These are phyloP conservation scores for Ophiostoma sp. DNA, from an alignment of 2,329 filamentous ascomycete genomes.

Conservation along the genomic window DNA sequence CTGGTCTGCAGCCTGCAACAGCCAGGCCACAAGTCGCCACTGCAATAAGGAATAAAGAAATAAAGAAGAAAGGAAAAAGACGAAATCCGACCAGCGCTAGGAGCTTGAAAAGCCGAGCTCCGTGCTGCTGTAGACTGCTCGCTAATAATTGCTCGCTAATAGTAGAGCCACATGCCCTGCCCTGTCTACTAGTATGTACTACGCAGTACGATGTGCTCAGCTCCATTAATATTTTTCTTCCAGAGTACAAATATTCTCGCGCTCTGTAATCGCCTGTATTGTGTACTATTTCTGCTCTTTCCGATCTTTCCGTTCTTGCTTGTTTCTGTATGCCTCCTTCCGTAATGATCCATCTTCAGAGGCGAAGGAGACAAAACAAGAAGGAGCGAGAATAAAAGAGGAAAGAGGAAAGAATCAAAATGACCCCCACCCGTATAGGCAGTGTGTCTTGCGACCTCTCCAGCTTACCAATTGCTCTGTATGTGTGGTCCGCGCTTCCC, in stretches of 20 bases:
- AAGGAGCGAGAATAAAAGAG: background rate
- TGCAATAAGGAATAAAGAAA: no score
- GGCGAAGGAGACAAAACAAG: no score
- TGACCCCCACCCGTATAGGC: background rate
- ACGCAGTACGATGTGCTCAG: no score
- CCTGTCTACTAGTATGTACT: no score
- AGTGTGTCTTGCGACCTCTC: background rate
- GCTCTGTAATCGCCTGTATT: background rate
- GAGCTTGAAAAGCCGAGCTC: constrained; percentile 15
- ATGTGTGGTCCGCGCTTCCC: background rate
- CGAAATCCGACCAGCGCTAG: background rate
- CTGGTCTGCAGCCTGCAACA: background rate
- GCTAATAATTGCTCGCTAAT: no score
- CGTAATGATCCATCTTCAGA: no score
- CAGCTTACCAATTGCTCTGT: no score
- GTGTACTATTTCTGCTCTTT: background rate
- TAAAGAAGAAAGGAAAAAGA: background rate
- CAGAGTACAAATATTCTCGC: no score
- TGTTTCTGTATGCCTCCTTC: background rate
- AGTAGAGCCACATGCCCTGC: background rate
- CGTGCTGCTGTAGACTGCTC: background rate
- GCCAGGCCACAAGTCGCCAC: background rate
- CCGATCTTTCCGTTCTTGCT: background rate
- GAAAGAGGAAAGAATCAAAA: background rate
- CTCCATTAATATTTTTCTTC: no score